Evolutionary conservation across 345 rosid species (phyloP).

Genomic region (Rhizophora mangle): DNA sequence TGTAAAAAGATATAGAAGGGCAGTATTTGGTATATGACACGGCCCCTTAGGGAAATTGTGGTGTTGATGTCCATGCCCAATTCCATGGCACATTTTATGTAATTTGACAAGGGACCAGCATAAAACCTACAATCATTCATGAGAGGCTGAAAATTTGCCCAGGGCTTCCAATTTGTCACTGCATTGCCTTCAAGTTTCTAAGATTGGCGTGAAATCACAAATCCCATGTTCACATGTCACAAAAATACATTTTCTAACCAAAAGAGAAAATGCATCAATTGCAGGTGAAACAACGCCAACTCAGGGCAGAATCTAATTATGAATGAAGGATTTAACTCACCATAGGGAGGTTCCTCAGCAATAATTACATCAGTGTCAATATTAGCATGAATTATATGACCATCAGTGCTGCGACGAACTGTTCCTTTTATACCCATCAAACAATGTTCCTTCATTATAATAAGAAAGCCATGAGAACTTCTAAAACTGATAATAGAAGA

Average conservation of each 20-base stretch:
- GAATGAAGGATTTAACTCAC: conserved; percentile 42
- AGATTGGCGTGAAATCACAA: not conserved
- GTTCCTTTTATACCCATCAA: conserved; percentile 99
- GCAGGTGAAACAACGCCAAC: conserved; percentile 1
- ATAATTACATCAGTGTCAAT: conserved; percentile 97
- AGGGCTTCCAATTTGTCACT: too few species aligned
- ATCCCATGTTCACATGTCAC: not conserved
- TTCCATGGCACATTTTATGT: not conserved
- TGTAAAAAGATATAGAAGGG: not conserved
- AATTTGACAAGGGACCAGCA: too few species aligned
- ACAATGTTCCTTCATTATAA: conserved; percentile 80
- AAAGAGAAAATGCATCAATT: not conserved
- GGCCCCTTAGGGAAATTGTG: not conserved
- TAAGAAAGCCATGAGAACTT: conserved; percentile 3
- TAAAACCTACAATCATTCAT: not conserved
- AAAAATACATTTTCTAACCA: not conserved
- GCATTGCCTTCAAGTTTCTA: too few species aligned
- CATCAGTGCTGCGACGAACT: conserved; percentile 96
- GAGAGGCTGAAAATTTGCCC: not conserved
- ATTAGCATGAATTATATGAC: conserved; percentile 98
- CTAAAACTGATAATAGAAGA: conserved; percentile 1
- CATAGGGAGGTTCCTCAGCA: conserved; percentile 96
- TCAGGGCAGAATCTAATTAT: not conserved
- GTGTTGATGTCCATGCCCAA: not conserved
- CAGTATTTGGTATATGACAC: not conserved